phyloP scores from a whole-genome alignment of 2,329 filamentous ascomycete species.

The Aureobasidium zeae region DNA sequence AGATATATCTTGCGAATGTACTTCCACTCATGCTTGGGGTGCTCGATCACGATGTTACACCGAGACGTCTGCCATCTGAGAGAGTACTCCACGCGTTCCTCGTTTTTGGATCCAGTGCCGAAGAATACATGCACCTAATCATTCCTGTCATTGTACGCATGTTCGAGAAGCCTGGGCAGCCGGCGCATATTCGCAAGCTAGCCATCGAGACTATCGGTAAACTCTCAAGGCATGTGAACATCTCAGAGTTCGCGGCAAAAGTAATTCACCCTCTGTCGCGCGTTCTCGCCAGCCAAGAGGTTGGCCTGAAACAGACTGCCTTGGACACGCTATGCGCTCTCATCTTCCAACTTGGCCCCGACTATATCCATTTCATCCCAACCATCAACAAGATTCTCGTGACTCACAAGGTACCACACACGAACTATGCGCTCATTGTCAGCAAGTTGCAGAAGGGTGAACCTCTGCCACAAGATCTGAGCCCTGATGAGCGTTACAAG shows the following conservation, averaged over 20 bases:
- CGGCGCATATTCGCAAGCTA: constrained; percentile 67
- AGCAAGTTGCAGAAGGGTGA: constrained; percentile 92
- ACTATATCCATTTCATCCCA: constrained; percentile 88
- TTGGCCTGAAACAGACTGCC: constrained; percentile 65
- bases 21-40: constrained; percentile 91
- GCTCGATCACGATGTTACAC: constrained; percentile 72
- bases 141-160: constrained; percentile 90
- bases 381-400: constrained; percentile 82
- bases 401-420: constrained; percentile 73
- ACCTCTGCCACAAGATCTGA: constrained; percentile 87
- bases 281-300: constrained; percentile 65
- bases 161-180: constrained; percentile 82
- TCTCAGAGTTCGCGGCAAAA: constrained; percentile 92
- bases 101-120: constrained; percentile 87
- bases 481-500: constrained; percentile 70
- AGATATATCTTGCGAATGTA: constrained; percentile 82
- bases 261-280: constrained; percentile 91
- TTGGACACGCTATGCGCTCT: constrained; percentile 90
- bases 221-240: constrained; percentile 89
- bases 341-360: constrained; percentile 90
- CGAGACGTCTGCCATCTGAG: constrained; percentile 72
- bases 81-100: constrained; percentile 90
- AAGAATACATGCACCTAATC: constrained; percentile 99
- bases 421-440: constrained; percentile 88
- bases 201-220: constrained; percentile 94